Conservation (phyloP, 805 yeast species). For the Kodamaea laetipori region DNA sequence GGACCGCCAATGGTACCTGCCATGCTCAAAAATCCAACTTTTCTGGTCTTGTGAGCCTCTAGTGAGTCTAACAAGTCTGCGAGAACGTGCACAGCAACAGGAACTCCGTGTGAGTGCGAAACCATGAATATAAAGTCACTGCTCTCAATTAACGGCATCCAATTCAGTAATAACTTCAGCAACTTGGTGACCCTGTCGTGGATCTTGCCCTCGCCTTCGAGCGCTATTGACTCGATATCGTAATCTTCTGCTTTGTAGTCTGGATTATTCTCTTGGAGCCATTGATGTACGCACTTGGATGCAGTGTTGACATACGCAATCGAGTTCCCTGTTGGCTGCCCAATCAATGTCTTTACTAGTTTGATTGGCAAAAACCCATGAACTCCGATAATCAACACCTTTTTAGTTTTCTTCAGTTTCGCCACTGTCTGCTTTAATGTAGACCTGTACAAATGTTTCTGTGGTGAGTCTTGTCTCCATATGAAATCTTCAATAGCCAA, state of each 20-base stretch:
- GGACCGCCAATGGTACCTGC: slow-evolving; percentile 40
- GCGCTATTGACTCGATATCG: slow-evolving; percentile 38
- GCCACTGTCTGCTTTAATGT: slow-evolving; percentile 4
- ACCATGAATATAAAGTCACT: slow-evolving; percentile 30
- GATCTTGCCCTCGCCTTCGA: slow-evolving; percentile 44
- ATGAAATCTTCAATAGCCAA: slow-evolving; percentile 21
- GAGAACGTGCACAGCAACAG: slow-evolving; percentile 34
- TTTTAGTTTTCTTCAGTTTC: slow-evolving; percentile 15
- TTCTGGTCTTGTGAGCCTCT: slow-evolving; percentile 15
- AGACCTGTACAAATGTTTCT: slow-evolving; percentile 30
- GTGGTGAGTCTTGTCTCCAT: slow-evolving; percentile 18
- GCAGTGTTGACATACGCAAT: slow-evolving; percentile 31
- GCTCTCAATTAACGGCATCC: slow-evolving; percentile 30
- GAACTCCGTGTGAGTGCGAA: slow-evolving; percentile 37
- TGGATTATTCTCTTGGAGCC: slow-evolving; percentile 22
- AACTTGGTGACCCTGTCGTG: slow-evolving; percentile 30
- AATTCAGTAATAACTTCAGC: slow-evolving; percentile 31
- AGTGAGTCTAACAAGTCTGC: slow-evolving; percentile 20
- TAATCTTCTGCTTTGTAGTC: slow-evolving; percentile 10
- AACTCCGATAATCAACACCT: slow-evolving; percentile 36
- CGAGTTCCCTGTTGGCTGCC: slow-evolving; percentile 41
- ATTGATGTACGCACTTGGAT: slow-evolving; percentile 29
- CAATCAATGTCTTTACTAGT: slow-evolving; percentile 37
- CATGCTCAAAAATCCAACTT: slow-evolving; percentile 39
- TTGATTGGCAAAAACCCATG: slow-evolving; percentile 46